Evolutionary conservation across 2,329 filamentous ascomycete species (phyloP).

Genomic region (Setomelanomma holmii): DNA sequence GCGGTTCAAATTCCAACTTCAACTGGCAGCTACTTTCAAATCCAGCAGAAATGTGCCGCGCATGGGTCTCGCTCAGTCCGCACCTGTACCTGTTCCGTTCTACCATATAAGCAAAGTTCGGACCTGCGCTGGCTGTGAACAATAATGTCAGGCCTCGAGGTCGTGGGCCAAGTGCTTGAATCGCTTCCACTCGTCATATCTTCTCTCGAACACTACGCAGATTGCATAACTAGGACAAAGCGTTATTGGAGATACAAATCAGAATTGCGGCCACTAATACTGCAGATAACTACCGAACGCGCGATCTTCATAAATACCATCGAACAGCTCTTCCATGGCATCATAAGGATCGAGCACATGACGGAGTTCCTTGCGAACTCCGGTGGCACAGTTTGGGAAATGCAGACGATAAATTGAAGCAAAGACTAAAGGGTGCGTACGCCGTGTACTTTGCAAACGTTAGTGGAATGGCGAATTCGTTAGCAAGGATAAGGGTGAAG

Average conservation of each 20-base stretch:
- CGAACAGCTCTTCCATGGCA: slow-evolving; percentile 27
- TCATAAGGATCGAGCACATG: slow-evolving; percentile 26
- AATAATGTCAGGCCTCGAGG: slow-evolving; percentile 40
- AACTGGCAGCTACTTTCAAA: too few species aligned
- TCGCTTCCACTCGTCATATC: slow-evolving; percentile 39
- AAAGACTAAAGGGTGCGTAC: slow-evolving; percentile 13
- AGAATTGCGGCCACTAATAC: slow-evolving; percentile 25
- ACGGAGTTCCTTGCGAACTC: slow-evolving; percentile 18
- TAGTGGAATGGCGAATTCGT: slow-evolving; percentile 17
- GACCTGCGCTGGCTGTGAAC: background rate
- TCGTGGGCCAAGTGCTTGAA: slow-evolving; percentile 37
- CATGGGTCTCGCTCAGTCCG: too few species aligned
- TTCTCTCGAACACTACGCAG: slow-evolving; percentile 37
- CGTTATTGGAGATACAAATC: slow-evolving; percentile 26
- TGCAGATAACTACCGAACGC: slow-evolving; percentile 29
- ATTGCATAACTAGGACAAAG: slow-evolving; percentile 34
- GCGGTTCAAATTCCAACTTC: too few species aligned
- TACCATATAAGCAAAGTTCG: background rate
- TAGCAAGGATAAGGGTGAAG: slow-evolving; percentile 25
- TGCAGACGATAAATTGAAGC: slow-evolving; percentile 6
- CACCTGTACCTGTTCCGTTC: too few species aligned
- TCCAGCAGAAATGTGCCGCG: too few species aligned
- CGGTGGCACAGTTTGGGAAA: slow-evolving; percentile 21
- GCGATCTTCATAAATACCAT: slow-evolving; percentile 38
- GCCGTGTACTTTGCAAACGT: slow-evolving; percentile 22